Percentiles rank a stretch among this genome's conserved stretches.
Evolutionary conservation across 2,329 filamentous ascomycete species (phyloP).

Genomic region (Fusarium sp.): DNA sequence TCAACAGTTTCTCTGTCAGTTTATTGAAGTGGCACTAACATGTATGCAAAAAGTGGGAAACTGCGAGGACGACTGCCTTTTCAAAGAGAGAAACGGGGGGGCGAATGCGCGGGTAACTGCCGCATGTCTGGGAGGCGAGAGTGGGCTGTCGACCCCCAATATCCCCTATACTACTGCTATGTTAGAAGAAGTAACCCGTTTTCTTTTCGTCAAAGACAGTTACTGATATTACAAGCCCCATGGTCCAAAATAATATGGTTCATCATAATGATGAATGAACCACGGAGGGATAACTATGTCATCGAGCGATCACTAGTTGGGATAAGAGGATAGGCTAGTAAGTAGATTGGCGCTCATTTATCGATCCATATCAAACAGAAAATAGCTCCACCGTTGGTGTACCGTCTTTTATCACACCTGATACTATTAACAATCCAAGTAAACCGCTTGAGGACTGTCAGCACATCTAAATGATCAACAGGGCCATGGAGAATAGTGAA

Average conservation of each 20-base stretch:
- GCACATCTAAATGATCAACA: rapidly evolving
- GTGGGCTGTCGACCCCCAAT: too few species aligned
- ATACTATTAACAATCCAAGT: conserved; percentile 17
- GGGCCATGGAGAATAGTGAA: rapidly evolving
- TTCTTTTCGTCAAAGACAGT: not conserved
- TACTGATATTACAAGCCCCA: not conserved
- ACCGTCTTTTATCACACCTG: rapidly evolving
- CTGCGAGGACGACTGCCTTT: too few species aligned
- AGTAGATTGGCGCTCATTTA: rapidly evolving
- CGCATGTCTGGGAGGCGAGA: too few species aligned
- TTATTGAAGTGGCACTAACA: too few species aligned
- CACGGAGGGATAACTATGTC: not conserved
- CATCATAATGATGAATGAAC: too few species aligned
- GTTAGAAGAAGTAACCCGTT: too few species aligned
- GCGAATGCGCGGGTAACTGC: too few species aligned
- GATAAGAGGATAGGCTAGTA: not conserved
- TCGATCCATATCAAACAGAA: rapidly evolving
- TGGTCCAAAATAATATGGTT: too few species aligned
- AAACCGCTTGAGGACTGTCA: conserved; percentile 1
- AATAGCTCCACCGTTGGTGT: rapidly evolving
- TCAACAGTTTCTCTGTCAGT: too few species aligned
- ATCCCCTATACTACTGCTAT: too few species aligned
- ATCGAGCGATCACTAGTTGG: not conserved
- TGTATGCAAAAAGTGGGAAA: too few species aligned
- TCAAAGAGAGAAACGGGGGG: too few species aligned